A percentile compares a stretch with the other conserved stretches of the same genome.
Evolutionary conservation across 257 asterid genomes (phyloP).

Genomic region (Plectranthus barbatus): DNA sequence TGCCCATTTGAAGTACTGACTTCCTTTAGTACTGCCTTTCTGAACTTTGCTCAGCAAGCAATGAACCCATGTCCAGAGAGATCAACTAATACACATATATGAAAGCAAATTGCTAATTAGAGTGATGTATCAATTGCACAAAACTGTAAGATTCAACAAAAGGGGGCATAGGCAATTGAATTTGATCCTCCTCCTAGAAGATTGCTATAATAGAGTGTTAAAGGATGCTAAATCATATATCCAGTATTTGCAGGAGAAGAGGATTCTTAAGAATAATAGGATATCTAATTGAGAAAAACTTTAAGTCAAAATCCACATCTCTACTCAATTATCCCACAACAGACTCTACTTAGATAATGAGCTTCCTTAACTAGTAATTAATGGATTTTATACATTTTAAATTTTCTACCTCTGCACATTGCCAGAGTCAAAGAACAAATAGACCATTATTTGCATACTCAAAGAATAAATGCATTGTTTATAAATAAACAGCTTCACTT

Average conservation of each 20-base stretch:
- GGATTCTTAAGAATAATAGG: background rate
- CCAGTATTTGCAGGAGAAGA: background rate
- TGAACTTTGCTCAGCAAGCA: constrained; percentile 92
- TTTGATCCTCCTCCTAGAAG: no score
- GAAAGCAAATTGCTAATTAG: constrained; percentile 8
- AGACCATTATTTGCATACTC: no score
- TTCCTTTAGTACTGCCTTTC: constrained; percentile 88
- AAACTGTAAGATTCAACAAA: background rate
- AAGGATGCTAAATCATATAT: background rate
- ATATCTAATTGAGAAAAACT: background rate
- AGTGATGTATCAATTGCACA: background rate
- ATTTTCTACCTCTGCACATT: background rate
- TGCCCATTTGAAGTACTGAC: constrained; percentile 84
- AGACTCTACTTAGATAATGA: background rate
- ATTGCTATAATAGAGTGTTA: background rate
- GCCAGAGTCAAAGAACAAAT: no score
- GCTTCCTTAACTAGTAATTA: background rate
- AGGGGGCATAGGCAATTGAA: background rate
- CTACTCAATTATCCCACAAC: background rate
- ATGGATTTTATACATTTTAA: no score
- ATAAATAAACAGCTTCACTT: background rate
- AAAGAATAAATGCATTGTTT: background rate
- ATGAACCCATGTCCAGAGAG: constrained; percentile 86
- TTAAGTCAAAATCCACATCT: background rate
- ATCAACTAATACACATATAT: constrained; percentile 46